Evolutionary conservation across 768 basidiomycete species (phyloP), one percentile per base, ranked within the genome.

Genomic region (Cystofilobasidium bisporidii): DNA sequence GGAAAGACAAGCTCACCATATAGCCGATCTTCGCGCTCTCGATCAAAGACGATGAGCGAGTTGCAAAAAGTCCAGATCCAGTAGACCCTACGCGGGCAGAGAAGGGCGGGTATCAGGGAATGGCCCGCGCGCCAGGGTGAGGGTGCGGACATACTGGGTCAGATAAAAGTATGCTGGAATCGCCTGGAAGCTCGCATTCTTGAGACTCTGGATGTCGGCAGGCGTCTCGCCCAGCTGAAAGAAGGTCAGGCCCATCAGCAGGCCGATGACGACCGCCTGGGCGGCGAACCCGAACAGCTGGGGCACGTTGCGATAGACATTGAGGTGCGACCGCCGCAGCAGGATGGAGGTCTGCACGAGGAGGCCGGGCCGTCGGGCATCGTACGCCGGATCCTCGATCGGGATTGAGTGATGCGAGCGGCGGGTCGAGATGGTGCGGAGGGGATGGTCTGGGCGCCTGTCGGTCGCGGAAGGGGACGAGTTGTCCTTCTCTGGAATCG

Each of bases 41-140:
- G 76, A 70, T 82, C 81, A 58, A 81, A 82, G 60, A 81, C 77
- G 61, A 79, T 73, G 41, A 80, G 75, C 41, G 75, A 73, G 47
- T 74, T 73, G 70, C 77, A 79, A 72, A 75, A 75, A 40, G 74
- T 75, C 71, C 75, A 79, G 67, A 80, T 75, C 74, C 71, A 72
- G 64, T 77, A 48, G 36, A 75, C 69, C 47, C 48, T 50, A 15
- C 22, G n/a, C 61, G 36, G 36, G 12, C 6, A 36, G 66, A 20
- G 53, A 61, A 28, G 56, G 32, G 50, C 57, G 40, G 43, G n/a
- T 28, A 15, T 38, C 59, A 60, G 24, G 10, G 18, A 28, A 61
- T 4, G 47, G 32, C 12, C 20, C 47, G 33, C 50, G 3, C 48
- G 15, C 3, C n/a, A 18, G 48, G 28, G 20, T 26, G 14, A 20